These are phyloP conservation scores for Whalleya microplaca DNA, from an alignment of 2,329 filamentous ascomycete genomes.

Conservation along the genomic window DNA sequence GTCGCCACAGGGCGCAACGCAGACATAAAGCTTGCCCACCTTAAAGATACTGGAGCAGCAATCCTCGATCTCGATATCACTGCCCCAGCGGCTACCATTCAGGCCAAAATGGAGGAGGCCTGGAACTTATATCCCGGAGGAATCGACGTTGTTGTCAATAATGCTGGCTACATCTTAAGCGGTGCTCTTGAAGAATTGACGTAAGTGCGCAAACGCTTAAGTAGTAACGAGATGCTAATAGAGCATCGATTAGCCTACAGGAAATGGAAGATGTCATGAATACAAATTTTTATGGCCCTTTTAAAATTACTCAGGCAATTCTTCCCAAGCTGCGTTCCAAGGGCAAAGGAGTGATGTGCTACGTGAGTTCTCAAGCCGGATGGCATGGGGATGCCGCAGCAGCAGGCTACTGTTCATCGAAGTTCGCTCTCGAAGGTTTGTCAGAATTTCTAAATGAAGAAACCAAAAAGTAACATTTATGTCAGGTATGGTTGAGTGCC, in stretches of 20 bases:
- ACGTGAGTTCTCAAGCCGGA: conserved; percentile 36
- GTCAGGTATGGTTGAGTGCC: conserved; percentile 12
- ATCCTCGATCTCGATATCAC: conserved; percentile 38
- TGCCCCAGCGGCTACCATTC: conserved; percentile 21
- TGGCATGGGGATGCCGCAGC: conserved; percentile 35
- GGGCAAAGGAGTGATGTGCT: conserved; percentile 34
- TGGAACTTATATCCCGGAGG: conserved; percentile 28
- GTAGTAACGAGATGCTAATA: too few relatives aligned
- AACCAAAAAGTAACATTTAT: too few relatives aligned
- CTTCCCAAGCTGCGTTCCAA: conserved; percentile 35
- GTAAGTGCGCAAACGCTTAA: too few relatives aligned
- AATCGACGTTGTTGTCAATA: conserved; percentile 46
- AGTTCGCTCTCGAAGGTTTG: conserved; percentile 16
- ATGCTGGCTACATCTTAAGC: conserved; percentile 40
- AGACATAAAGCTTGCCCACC: conserved; percentile 39
- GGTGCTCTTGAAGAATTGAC: conserved; percentile 36
- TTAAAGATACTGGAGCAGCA: conserved; percentile 39
- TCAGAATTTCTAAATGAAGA: too few relatives aligned
- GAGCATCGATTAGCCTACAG: conserved; percentile 16
- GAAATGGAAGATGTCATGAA: conserved; percentile 25
- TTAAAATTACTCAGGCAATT: conserved; percentile 37
- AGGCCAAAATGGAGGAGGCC: conserved; percentile 23
- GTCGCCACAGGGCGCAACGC: conserved; percentile 48
- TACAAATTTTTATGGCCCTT: conserved; percentile 40
- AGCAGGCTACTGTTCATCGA: conserved; percentile 6